Evolutionary conservation across 768 basidiomycete species (phyloP).

Genomic region (Naganishia vaughanmartiniae): DNA sequence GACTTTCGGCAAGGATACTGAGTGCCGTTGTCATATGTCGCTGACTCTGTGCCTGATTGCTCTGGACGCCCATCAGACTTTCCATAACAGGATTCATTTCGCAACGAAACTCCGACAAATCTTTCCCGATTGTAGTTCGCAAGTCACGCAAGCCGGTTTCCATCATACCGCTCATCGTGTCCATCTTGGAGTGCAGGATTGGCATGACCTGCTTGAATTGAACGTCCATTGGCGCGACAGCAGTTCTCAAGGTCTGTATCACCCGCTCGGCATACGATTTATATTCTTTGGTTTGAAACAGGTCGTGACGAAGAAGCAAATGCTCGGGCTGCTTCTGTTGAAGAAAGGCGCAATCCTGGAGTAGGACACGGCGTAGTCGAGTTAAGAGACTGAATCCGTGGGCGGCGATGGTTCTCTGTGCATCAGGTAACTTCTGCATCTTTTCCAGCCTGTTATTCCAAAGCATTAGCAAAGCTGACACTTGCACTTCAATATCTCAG

Average conservation of each 20-base stretch:
- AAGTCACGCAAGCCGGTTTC: too few species aligned
- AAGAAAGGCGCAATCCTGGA: background rate
- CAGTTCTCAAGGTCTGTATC: background rate
- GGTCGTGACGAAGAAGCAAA: background rate
- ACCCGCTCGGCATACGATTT: conserved; percentile 1
- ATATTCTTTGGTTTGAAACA: background rate
- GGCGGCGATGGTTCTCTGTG: background rate
- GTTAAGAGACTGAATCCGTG: background rate
- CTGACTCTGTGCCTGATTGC: too few species aligned
- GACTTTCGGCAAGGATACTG: too few species aligned
- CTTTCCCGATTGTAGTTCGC: too few species aligned
- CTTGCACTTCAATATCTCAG: background rate
- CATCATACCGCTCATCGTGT: too few species aligned
- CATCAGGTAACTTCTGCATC: background rate
- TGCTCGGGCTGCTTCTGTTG: background rate
- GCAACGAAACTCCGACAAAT: too few species aligned
- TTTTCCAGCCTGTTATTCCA: background rate
- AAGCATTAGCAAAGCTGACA: too few species aligned
- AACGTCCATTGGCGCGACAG: background rate
- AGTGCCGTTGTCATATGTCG: too few species aligned
- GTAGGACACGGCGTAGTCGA: background rate
- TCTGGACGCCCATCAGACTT: too few species aligned
- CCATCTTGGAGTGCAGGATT: too few species aligned
- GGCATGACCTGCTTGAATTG: conserved; percentile 6
- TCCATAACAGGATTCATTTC: too few species aligned